Percentiles rank a stretch among this genome's conserved stretches.
Evolutionary conservation across 2,329 filamentous ascomycete genomes (phyloP).

Genomic region (Trichoderma breve): DNA sequence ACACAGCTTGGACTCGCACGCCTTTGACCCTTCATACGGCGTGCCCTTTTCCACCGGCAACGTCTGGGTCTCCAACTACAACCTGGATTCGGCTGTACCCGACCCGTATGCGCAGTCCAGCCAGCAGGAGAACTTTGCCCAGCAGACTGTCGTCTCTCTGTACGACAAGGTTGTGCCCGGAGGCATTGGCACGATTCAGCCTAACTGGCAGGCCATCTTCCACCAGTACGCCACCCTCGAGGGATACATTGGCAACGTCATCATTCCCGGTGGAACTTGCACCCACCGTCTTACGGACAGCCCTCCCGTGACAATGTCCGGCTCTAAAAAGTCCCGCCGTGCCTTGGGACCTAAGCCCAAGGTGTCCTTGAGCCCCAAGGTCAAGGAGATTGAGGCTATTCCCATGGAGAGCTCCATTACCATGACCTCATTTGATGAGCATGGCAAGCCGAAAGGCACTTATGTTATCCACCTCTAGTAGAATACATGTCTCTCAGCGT

Average conservation of each 20-base stretch:
- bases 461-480: background rate
- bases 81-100: constrained; percentile 22
- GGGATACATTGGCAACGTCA: constrained; percentile 22
- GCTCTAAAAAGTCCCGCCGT: constrained; percentile 10
- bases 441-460: background rate
- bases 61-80: constrained; percentile 26
- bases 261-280: constrained; percentile 25
- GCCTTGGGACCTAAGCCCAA: background rate
- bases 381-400: constrained; percentile 2
- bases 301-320: constrained; percentile 20
- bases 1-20: constrained; percentile 25
- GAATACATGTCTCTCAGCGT: background rate
- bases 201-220: constrained; percentile 27
- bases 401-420: background rate
- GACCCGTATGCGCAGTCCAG: constrained; percentile 25
- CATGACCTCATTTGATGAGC: constrained; percentile 3
- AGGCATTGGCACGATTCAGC: constrained; percentile 26
- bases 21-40: constrained; percentile 22
- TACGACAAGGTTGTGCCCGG: constrained; percentile 30
- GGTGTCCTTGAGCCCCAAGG: background rate
- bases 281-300: constrained; percentile 17
- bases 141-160: constrained; percentile 27
- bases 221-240: constrained; percentile 28
- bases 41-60: background rate
- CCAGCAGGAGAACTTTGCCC: constrained; percentile 30